Percentiles rank a stretch among this genome's conserved stretches.
Conservation (phyloP, 768 basidiomycete genomes). For the Mycena indigotica region DNA sequence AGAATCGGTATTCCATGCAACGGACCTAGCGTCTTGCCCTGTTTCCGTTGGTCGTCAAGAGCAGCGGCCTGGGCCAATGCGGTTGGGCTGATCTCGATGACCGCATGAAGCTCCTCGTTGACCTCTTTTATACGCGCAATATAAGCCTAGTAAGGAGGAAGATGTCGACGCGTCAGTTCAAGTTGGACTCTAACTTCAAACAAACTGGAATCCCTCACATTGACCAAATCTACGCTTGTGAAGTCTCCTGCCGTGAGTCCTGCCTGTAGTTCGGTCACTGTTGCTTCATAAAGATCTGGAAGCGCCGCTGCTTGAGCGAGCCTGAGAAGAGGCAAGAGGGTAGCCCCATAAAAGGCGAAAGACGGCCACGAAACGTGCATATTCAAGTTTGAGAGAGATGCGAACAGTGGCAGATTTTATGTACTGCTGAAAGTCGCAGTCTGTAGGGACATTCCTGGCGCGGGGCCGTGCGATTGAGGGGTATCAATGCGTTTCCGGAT, state of each 20-base stretch:
- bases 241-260: slow-evolving; percentile 55
- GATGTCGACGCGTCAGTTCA: neutral
- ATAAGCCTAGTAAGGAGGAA: slow-evolving; percentile 50
- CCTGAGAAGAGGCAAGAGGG: too few species aligned
- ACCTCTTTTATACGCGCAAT: slow-evolving; percentile 70
- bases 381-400: too few species aligned
- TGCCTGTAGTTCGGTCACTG: slow-evolving; percentile 54
- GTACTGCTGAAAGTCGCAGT: too few species aligned
- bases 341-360: too few species aligned
- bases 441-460: too few species aligned
- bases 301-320: slow-evolving; percentile 10
- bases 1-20: slow-evolving; percentile 58
- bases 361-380: too few species aligned
- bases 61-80: slow-evolving; percentile 55
- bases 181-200: neutral
- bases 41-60: slow-evolving; percentile 47
- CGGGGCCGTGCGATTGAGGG: too few species aligned
- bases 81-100: slow-evolving; percentile 58
- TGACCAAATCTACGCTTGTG: slow-evolving; percentile 62
- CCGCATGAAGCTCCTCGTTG: slow-evolving; percentile 58
- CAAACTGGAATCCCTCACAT: slow-evolving; percentile 37
- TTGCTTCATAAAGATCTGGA: slow-evolving; percentile 65
- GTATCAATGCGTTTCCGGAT: too few species aligned
- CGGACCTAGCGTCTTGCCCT: slow-evolving; percentile 44
- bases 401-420: too few species aligned